A percentile compares a stretch with the other conserved stretches of the same genome.
These are phyloP conservation scores for Angomonas deanei DNA, from an alignment of 208 protist species.

Conservation along the genomic window DNA sequence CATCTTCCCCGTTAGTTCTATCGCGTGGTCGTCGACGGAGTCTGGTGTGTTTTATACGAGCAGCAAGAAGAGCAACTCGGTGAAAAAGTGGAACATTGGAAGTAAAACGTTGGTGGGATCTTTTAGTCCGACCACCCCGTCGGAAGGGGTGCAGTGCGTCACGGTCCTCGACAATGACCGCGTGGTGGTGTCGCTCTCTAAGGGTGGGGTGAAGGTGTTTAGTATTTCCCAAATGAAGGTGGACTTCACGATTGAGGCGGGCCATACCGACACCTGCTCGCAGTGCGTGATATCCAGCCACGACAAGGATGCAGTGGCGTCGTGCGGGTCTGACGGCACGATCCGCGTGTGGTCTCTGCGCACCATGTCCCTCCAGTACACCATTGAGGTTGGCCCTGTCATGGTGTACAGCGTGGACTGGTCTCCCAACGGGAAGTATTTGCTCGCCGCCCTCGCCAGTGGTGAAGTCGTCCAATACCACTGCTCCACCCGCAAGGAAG, in stretches of 20 bases:
- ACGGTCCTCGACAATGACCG: constrained; percentile 39
- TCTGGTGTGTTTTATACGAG: constrained; percentile 61
- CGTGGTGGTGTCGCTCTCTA: constrained; percentile 54
- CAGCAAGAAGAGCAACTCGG: constrained; percentile 39
- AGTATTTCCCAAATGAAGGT: constrained; percentile 47
- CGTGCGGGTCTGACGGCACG: constrained; percentile 73
- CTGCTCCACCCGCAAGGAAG: constrained; percentile 51
- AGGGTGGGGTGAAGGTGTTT: constrained; percentile 71
- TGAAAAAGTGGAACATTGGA: constrained; percentile 64
- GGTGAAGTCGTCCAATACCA: constrained; percentile 76
- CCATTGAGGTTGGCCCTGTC: constrained; percentile 55
- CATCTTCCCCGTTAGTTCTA: constrained; percentile 30
- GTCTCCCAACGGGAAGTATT: constrained; percentile 77
- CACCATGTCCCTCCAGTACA: constrained; percentile 37
- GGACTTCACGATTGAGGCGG: constrained; percentile 41
- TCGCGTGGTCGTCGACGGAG: constrained; percentile 65
- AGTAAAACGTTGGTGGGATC: constrained; percentile 39
- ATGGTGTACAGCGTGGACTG: constrained; percentile 75
- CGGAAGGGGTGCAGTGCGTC: constrained; percentile 22
- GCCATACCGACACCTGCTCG: constrained; percentile 85
- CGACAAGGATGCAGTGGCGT: constrained; percentile 77
- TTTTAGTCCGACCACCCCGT: constrained; percentile 24
- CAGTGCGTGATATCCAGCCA: constrained; percentile 60
- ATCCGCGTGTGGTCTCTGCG: constrained; percentile 84
- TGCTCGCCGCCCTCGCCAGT: constrained; percentile 58